Evolutionary conservation across 2,329 filamentous ascomycete species (phyloP), one percentile per base, ranked within the genome.

Genomic region (Verticillium zaregamsianum): DNA sequence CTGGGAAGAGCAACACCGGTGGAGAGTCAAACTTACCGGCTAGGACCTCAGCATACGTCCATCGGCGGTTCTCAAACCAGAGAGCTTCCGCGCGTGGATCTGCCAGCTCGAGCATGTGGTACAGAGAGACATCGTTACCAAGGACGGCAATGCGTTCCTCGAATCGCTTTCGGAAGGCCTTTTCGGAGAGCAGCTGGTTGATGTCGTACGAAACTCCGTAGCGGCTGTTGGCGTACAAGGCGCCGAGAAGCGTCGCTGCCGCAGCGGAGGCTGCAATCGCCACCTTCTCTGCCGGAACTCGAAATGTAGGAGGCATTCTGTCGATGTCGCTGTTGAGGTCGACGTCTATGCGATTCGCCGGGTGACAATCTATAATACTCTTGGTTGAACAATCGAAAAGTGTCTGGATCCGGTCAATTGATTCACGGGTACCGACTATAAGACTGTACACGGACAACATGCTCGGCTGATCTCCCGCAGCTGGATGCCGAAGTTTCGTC

Each of bases 141-240:
- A 58, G 33, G 2, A 25, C 4, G 11, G 11, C n/a, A 25, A 58
- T n/a, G 12, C 56, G 56, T 11, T 58, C 35, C 20, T 58, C 20
- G 20, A 58, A 58, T 11, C 56, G 56, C 20, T 58, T 58, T 17
- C 56, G 56, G 56, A 58, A 58, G 3, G 56, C 20, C 56, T 58
- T 45, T 40, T 58, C 56, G 23, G 35, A 25, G 20, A 58, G 56
- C 20, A 58, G 15, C 20, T 58, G 56, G 20, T 58, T 58, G 23
- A 58, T 58, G 35, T 58, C 56, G 56, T 58, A 40, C 5, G 56
- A 40, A 17, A 58, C 56, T 17, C 56, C 56, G 15, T 58, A 58
- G 35, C 56, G 35, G 17, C 23, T 40, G 15, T 58, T 58, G 35
- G 56, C 56, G 35, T 58, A 58, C 56, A 58, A 28, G 12, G 56